Evolutionary conservation across 768 basidiomycete species (phyloP), one percentile per base, ranked within the genome.

Genomic region (Podaxis mareebaensis): DNA sequence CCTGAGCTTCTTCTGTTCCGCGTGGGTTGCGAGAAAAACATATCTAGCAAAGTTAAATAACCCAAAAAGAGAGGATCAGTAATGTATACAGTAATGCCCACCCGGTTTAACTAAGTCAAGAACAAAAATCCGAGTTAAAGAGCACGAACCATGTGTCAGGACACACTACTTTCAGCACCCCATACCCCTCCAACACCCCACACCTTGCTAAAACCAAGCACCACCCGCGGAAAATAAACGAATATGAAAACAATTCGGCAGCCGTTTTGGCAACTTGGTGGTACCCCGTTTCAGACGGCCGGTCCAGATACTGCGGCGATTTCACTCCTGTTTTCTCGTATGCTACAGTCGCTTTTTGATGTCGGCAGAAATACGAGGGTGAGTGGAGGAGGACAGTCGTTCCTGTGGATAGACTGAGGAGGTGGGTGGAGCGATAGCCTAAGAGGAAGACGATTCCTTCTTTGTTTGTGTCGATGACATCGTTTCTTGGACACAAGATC

Each of bases 371-470:
- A 70, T 84, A 88, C 2, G 85, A 87, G 0, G 93, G 92, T 1
- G 85, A 84, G 8, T 92, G 88, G 0, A 93, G 92, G 15, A 96
- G 83, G 39, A 96, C 72, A 36, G 95, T 74, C 0, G 92, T 90
- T 1, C 96, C 97, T 0, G 86, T 81, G 1, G 91, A 88, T 20
- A 95, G 77, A 7, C 96, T 96, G 24, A 97, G 80, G 12, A 97
- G 78, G 70, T 96, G 94, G 66, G 99, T 88, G 0, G 96, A 83
- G 17, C 98, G 81, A 74, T 99, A 99, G 3, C 97, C 96, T 89
- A 61, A 74, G 20, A 96, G 79, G 1, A 92, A 95, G 36, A 90
- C 80, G 22, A 99, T 70, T 0, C 97, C 97, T 73, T 99, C 97
- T 71, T 97, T 97, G 78, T 99, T 99, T 20, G 86, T 83, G 38